phyloP scores from a whole-genome alignment of 2,329 filamentous ascomycete species.

The Colletotrichum sp. region DNA sequence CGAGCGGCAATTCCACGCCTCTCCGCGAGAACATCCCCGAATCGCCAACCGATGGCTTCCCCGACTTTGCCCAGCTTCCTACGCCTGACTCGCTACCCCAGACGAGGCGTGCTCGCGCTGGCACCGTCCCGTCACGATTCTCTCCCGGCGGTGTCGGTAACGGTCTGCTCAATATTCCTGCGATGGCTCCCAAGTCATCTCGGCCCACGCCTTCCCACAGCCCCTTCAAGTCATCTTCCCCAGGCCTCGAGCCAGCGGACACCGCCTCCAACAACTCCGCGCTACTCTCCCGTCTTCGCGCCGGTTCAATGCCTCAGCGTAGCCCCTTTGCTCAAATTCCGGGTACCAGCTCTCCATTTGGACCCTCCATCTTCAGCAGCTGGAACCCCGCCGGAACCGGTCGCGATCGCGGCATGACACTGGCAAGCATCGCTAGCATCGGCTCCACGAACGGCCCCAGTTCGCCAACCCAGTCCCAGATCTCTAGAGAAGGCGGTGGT shows the following conservation, averaged over 20 bases:
- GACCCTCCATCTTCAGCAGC: conserved; percentile 81
- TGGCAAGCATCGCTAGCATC: conserved; percentile 83
- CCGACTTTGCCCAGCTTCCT: conserved; percentile 80
- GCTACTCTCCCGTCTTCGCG: conserved; percentile 82
- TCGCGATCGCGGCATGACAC: conserved; percentile 83
- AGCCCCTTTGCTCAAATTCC: conserved; percentile 65
- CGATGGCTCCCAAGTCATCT: conserved; percentile 75
- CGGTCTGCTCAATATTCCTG: conserved; percentile 60
- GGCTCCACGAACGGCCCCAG: conserved; percentile 83
- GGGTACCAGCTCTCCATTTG: conserved; percentile 73
- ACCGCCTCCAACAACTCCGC: conserved; percentile 66
- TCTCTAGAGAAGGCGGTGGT: conserved; percentile 81
- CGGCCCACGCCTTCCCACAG: conserved; percentile 86
- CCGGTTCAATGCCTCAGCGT: conserved; percentile 93
- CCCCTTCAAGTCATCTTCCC: conserved; percentile 77
- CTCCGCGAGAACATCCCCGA: conserved; percentile 97
- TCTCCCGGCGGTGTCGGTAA: conserved; percentile 74
- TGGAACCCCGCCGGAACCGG: conserved; percentile 73
- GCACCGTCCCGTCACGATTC: conserved; percentile 95
- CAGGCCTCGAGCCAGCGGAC: conserved; percentile 54
- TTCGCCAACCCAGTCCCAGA: conserved; percentile 85
- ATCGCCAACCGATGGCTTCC: conserved; percentile 94
- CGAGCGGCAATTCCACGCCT: conserved; percentile 94
- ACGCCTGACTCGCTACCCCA: conserved; percentile 70
- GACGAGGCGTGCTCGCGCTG: conserved; percentile 83